Evolutionary conservation across 2,329 filamentous ascomycete species (phyloP).

Genomic region (Ceratocystis variospora): DNA sequence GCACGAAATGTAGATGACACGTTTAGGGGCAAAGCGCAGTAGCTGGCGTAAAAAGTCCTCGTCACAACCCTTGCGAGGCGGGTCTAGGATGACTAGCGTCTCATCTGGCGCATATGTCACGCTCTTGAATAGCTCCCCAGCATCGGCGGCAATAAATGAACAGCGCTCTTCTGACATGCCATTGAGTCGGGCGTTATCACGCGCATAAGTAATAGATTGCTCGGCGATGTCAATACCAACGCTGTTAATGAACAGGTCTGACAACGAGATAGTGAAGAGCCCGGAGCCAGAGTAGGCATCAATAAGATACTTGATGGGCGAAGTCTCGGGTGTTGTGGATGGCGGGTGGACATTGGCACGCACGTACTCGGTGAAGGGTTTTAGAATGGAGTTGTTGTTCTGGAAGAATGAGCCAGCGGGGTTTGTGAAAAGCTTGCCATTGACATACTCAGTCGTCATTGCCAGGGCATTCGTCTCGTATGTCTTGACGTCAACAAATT

Average conservation of each 20-base stretch:
- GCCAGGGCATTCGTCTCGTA: slow-evolving; percentile 80
- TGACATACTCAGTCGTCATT: slow-evolving; percentile 76
- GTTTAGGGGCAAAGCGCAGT: slow-evolving; percentile 57
- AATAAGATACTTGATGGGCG: slow-evolving; percentile 67
- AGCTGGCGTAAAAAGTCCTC: slow-evolving; percentile 70
- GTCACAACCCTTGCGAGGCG: slow-evolving; percentile 92
- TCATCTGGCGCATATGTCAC: slow-evolving; percentile 49
- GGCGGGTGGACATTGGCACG: slow-evolving; percentile 59
- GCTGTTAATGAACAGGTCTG: slow-evolving; percentile 66
- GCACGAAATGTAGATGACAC: slow-evolving; percentile 89
- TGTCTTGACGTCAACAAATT: slow-evolving; percentile 59
- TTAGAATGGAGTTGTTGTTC: slow-evolving; percentile 97
- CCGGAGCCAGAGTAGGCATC: slow-evolving; percentile 96
- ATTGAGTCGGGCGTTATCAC: slow-evolving; percentile 66
- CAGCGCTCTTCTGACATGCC: slow-evolving; percentile 52
- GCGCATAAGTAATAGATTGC: slow-evolving; percentile 64
- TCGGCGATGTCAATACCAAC: slow-evolving; percentile 83
- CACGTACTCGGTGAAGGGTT: slow-evolving; percentile 74
- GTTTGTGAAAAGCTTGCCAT: slow-evolving; percentile 73
- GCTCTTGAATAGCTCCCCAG: slow-evolving; percentile 56
- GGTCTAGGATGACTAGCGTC: slow-evolving; percentile 89
- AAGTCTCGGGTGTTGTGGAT: slow-evolving; percentile 21
- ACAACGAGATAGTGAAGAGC: slow-evolving; percentile 90
- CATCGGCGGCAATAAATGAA: slow-evolving; percentile 80
- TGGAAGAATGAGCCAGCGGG: slow-evolving; percentile 94